Base-by-base conservation (phyloP, 2,329 filamentous ascomycete genomes). In the Colletotrichum musicola region DNA sequence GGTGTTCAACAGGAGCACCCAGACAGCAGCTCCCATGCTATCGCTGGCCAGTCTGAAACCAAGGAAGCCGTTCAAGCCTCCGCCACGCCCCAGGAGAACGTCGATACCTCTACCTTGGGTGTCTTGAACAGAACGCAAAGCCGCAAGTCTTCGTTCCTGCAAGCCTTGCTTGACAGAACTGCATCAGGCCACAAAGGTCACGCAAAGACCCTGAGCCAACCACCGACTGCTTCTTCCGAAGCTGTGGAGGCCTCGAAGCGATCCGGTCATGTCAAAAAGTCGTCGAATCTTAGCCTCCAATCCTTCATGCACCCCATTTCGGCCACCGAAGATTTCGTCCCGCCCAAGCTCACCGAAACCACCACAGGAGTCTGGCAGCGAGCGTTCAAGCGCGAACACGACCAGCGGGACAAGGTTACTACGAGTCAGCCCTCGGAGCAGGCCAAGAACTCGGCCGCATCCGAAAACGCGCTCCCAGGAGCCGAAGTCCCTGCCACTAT, bases 281-380 rank as follows among this genome's bases (percentile, higher is more conserved):
- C 46, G 12, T 73, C 73, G 1, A 72, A 73, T 22, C 38, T 62
- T 16, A 74, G 70, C 25, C 70, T 71, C 42, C 69, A 53, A 10
- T 64, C 72, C n/a, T 54, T 71, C 62, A 44, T 53, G 56, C 56
- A 67, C 7, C 27, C 57, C 4, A 22, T 30, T 27, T 51, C 46
- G 13, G 14, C 16, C 13, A 16, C 44, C 27, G 25, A 27, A 4
- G 69, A 69, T 42, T 56, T 60, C 30, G 27, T 25, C 44, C 69
- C 65, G 13, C 62, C 74, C 9, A 63, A 62, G 30, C 68, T 62
- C 10, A 47, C 71, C 4, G 73, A 74, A 47, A 76, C 72, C 44
- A 71, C 74, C n/a, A 76, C 72, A 27, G 67, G 70, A 22, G 25
- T 77, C 13, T 77, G 75, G 76, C 71, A 76, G 44, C 72, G 74